Evolutionary conservation across 371 early-diverging fungal species (phyloP).

Genomic region (Rhizomucor pusillus): DNA sequence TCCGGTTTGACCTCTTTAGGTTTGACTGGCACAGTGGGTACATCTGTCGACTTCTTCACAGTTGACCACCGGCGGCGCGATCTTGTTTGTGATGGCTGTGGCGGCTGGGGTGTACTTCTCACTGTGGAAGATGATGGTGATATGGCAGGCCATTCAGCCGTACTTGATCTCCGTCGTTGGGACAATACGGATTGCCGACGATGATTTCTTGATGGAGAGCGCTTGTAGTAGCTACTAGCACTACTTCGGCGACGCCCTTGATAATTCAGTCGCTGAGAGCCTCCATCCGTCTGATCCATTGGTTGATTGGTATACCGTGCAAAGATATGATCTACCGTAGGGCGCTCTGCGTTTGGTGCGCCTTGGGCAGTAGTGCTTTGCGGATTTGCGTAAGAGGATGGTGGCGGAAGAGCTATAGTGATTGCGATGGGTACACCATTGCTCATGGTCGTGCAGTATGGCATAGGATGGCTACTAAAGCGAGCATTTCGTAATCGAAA

Average conservation of each 20-base stretch:
- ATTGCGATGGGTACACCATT: constrained; percentile 7
- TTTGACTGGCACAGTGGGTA: no score
- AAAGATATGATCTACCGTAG: constrained; percentile 22
- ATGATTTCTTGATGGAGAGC: no score
- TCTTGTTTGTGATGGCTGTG: background rate
- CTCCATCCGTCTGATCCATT: background rate
- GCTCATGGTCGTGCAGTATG: constrained; percentile 4
- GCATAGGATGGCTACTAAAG: constrained; percentile 10
- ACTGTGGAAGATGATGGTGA: constrained; percentile 10
- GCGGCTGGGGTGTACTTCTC: background rate
- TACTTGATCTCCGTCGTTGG: background rate
- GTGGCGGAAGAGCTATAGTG: constrained; percentile 13
- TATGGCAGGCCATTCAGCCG: constrained; percentile 17
- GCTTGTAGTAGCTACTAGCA: background rate
- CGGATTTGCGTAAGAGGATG: constrained; percentile 5
- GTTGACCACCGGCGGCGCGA: constrained; percentile 29
- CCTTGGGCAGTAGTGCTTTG: background rate
- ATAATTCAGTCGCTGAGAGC: constrained; percentile 1
- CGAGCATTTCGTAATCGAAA: constrained; percentile 6
- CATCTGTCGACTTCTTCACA: constrained; percentile 10
- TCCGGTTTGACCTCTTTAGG: no score
- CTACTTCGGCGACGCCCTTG: constrained; percentile 4
- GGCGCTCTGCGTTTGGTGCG: background rate
- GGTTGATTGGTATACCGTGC: constrained; percentile 15
- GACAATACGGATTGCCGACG: background rate